Conservation (phyloP, 257 asterid species). For the Paulownia fortunei region DNA sequence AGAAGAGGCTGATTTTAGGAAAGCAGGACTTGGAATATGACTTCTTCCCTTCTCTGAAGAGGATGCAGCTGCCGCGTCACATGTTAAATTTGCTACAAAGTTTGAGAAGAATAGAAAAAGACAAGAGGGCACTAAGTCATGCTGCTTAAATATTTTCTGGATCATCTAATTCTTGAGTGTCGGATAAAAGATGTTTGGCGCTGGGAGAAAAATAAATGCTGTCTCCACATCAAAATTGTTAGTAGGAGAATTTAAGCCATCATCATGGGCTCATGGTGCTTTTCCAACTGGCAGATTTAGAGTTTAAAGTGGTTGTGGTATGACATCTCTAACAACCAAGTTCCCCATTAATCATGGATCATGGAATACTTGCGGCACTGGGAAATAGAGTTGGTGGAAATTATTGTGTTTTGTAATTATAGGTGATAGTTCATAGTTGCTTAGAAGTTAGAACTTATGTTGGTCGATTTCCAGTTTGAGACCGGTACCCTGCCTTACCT, state of each 20-base stretch:
- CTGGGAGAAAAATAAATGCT: conserved; percentile 80
- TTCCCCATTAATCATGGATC: background rate
- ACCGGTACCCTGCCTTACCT: too few relatives aligned
- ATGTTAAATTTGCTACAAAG: conserved; percentile 62
- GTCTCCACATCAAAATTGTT: conserved; percentile 66
- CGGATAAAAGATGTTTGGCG: conserved; percentile 58
- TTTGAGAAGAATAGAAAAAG: conserved; percentile 74
- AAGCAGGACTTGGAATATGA: conserved; percentile 77
- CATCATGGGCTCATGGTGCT: conserved; percentile 56
- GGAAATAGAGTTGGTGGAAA: too few relatives aligned
- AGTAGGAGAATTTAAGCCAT: conserved; percentile 77
- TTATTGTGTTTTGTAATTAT: background rate
- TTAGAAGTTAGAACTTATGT: too few relatives aligned
- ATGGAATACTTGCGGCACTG: too few relatives aligned
- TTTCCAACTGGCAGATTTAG: conserved; percentile 34
- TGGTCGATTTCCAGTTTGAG: too few relatives aligned
- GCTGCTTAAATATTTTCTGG: conserved; percentile 77
- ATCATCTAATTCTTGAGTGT: conserved; percentile 49
- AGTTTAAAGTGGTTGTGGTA: conserved; percentile 15
- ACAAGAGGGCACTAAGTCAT: conserved; percentile 77
- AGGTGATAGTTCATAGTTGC: background rate
- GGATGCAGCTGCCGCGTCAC: conserved; percentile 71
- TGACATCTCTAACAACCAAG: background rate
- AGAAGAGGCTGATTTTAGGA: conserved; percentile 77
- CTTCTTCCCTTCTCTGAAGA: conserved; percentile 77